Conservation (phyloP, 768 basidiomycete species). For the Cystobasidium tubakii region DNA sequence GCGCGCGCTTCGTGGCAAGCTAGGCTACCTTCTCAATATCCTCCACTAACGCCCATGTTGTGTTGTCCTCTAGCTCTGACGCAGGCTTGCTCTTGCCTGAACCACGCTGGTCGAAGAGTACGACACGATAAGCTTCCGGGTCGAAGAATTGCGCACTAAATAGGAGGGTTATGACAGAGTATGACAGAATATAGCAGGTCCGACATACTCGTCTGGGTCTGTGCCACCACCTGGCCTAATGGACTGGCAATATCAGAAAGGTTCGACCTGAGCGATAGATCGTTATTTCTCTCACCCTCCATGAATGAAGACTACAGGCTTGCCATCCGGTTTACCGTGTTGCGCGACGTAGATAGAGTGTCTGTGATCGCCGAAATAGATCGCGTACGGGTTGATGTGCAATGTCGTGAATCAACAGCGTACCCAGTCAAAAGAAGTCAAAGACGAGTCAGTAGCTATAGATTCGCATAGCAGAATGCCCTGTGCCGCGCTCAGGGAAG, state of each 20-base stretch:
- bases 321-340: slow-evolving; percentile 41
- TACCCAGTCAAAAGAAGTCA: neutral
- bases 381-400: no score
- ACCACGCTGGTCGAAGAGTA: slow-evolving; percentile 86
- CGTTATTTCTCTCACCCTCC: slow-evolving; percentile 33
- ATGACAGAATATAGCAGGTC: neutral
- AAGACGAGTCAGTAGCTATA: neutral
- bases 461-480: no score
- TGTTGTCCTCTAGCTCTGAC: slow-evolving; percentile 75
- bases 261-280: neutral
- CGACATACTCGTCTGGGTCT: neutral
- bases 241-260: neutral
- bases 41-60: slow-evolving; percentile 86
- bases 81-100: slow-evolving; percentile 79
- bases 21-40: slow-evolving; percentile 76
- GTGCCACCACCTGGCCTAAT: neutral
- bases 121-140: slow-evolving; percentile 51
- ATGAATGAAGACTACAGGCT: slow-evolving; percentile 43
- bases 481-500: no score
- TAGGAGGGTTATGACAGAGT: no score
- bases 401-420: no score
- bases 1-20: no score
- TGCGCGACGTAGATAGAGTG: slow-evolving; percentile 42
- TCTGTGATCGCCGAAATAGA: slow-evolving; percentile 1
- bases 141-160: slow-evolving; percentile 41